Evolutionary conservation across 768 basidiomycete species (phyloP), one percentile per base, ranked within the genome.

Genomic region (Kwoniella dendrophila): DNA sequence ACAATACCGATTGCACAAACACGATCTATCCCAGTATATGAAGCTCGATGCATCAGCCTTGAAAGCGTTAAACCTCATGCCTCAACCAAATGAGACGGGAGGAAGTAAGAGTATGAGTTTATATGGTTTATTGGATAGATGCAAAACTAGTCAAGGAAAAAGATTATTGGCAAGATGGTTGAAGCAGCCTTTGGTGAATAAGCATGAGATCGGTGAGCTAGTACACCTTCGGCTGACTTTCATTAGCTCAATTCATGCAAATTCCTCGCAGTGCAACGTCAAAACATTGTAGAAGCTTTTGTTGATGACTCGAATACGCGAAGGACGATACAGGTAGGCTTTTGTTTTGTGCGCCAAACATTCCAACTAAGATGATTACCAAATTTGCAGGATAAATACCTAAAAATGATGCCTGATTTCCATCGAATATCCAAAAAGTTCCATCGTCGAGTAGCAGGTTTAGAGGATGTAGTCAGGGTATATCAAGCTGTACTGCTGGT

Each of bases 21-120:
- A 99, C 73, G 93, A 98, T 74, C 82, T 99, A 0, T 86, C 89
- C 1, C 93, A 90, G 73, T 98, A 88, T 79, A 96, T 99, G 93
- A 88, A 88, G 60, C 84, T 98, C 8, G 96, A 99, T 75, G 92
- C 96, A 1, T 95, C 92, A 64, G 95, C 96, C 0, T 81, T 98
- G 18, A 85, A 89, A 52, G 96, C 96, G 0, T 81, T 99, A 26
- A 91, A 92, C 71, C 81, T 98, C 16, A 85, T 89, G 27, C 91
- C 93, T 56, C 82, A 84, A 26, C 85, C 86, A 1, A 85, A 85
- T 24, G 86, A 86, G 70, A 70, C 72, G 84, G 84, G 84, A 6
- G 81, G 85, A 1, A 87, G 86, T 55, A 88, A 90, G 73, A 93
- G 89, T 66, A 90, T 89, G 30, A 94, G 91, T 3, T 78, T 99